Percentiles rank a stretch among this genome's conserved stretches.
phyloP scores from a whole-genome alignment of 805 yeast species.

The Barnettozyma sucrosica region DNA sequence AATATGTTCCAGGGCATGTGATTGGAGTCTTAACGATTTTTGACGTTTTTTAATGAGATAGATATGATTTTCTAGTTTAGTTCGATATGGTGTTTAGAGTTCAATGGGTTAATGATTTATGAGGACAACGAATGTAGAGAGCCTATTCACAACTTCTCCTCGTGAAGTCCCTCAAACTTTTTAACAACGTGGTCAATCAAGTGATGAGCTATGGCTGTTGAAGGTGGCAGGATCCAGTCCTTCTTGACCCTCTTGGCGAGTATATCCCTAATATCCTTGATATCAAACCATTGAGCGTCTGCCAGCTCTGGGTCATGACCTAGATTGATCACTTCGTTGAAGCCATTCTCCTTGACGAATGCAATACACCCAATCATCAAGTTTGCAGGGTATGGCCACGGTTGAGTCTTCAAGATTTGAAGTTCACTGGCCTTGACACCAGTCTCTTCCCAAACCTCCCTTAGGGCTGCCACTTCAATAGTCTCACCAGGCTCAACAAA shows the following conservation, averaged over 20 bases:
- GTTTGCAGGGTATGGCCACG: slow-evolving; percentile 97
- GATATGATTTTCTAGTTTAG: slow-evolving; percentile 2
- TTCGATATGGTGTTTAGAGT: not conserved
- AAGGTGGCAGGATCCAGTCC: slow-evolving; percentile 24
- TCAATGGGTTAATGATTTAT: not conserved
- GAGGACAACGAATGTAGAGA: not conserved
- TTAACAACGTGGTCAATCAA: slow-evolving; percentile 22
- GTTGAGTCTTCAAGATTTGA: slow-evolving; percentile 68
- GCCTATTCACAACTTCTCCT: slow-evolving; percentile 1
- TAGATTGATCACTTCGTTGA: slow-evolving; percentile 57
- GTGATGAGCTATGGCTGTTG: slow-evolving; percentile 25
- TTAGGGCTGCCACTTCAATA: slow-evolving; percentile 75
- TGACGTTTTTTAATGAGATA: slow-evolving; percentile 9
- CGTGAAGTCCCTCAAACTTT: slow-evolving; percentile 7
- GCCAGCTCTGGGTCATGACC: slow-evolving; percentile 81
- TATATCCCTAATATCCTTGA: slow-evolving; percentile 38
- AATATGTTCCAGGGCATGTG: slow-evolving; percentile 22
- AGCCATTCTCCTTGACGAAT: slow-evolving; percentile 62
- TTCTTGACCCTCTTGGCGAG: slow-evolving; percentile 10
- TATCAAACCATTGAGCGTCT: slow-evolving; percentile 83
- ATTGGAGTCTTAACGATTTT: slow-evolving; percentile 6
- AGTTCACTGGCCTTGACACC: slow-evolving; percentile 65
- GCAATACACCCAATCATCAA: slow-evolving; percentile 92
- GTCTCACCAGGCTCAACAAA: slow-evolving; percentile 95
- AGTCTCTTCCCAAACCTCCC: slow-evolving; percentile 96